Evolutionary conservation across 441 rosid species (phyloP), one percentile per base, ranked within the genome.

Genomic region (Codiaeum variegatum): DNA sequence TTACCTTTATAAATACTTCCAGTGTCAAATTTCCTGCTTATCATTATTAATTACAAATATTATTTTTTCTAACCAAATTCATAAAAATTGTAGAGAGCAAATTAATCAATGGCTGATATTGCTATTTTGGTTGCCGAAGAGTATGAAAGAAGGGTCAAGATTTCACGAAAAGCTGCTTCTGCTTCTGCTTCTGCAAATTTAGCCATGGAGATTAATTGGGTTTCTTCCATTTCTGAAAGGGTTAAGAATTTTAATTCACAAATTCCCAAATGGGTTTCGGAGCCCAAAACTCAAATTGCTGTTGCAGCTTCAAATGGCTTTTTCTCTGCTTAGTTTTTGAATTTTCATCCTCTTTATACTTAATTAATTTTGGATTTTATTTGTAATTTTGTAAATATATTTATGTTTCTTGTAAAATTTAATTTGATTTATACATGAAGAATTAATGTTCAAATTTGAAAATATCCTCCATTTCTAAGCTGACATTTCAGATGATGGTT

Each of bases 91-190:
- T 36, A 56, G 29, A 0, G 31, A 40, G 34, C n/a, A 49, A 56
- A 67, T 40, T 16, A 16, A 5, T 19, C 24, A 10, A 88, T 88
- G 93, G 77, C 93, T 1, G 93, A 86, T 59, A 88, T 88, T 66
- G 90, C 90, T 42, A 79, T 88, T 28, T 62, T 88, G 69, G 89
- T 86, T 10, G 89, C 84, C 0, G 93, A 88, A 72, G 93, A 88
- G 73, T 79, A 88, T 38, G 90, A 85, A 54, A 84, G 86, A 85
- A 80, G 86, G 61, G 34, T 76, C 32, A 86, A 76, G 81, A 36
- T 64, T n/a, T 78, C 77, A 29, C 58, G 80, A 65, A 72, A 71
- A 29, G 23, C 9, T n/a, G 66, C 29, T 19, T 70, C 46, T 31
- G 8, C 63, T 0, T 44, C 49, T 44, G 26, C 7, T n/a, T 54